Base-by-base conservation (phyloP, 2,329 filamentous ascomycete species). In the Xylariomycetidae sp. region DNA sequence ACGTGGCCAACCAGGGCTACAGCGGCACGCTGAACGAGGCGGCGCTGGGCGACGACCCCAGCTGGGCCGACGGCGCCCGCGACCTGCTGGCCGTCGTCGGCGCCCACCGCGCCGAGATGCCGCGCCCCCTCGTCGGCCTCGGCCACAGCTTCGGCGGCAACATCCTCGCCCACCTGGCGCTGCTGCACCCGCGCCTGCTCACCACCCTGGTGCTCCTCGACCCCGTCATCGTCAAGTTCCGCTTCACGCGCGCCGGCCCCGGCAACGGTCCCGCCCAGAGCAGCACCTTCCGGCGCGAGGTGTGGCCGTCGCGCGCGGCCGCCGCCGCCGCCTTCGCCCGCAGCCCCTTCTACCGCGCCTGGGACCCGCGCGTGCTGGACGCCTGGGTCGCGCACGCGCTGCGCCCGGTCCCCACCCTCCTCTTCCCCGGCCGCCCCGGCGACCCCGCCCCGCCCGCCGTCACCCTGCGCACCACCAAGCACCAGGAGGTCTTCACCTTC, bases 61-160 rank as follows among this genome's bases (percentile, higher is more conserved):
- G 76, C 48, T 96, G 89, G 89, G 72, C 80, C 43, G 90, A 96
- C 61, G 80, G 92, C 56, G 66, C 85, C 28, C 78, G 89, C 29
- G 90, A 96, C 58, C 74, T 95, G 4, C 71, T 92, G 13, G 78
- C 90, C 53, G 74, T 95, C 61, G 73, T 92, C 63, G 95, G 95
- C 60, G 70, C 76, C 34, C 90, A 95, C 61, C 83, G 86, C 25
- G 64, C 70, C 10, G 68, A 84, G 41, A 88, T 92, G 73, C 82
- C 85, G 10, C 82, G 83, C 1, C 90, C 90, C 2, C 67, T 95
- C 14, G 62, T 95, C 42, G 89, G 85, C 36, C 60, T 96, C 18
- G 90, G 87, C 12, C 90, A 96, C 62, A 94, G 86, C 48, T 89
- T 94, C 68, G 90, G 90, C 47, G 88, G 74, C 44, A 76, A 75